phyloP scores from a whole-genome alignment of 1,139 yeast species.

The Taiozyma onychis region DNA sequence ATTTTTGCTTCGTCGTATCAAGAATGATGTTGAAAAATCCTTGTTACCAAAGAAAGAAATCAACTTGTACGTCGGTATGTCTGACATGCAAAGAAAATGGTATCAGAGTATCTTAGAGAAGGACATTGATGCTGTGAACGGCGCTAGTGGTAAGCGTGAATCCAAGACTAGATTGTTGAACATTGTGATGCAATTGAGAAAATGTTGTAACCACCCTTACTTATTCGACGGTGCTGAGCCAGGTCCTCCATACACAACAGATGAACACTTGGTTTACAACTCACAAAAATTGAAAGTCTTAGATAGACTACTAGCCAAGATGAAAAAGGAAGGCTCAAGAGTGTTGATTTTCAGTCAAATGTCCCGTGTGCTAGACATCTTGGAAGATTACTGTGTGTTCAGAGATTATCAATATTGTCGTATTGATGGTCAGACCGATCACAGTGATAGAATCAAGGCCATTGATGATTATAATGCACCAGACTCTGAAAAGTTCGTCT shows the following conservation, averaged over 20 bases:
- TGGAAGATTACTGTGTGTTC: constrained; percentile 88
- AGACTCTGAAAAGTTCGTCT: constrained; percentile 75
- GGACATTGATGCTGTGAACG: constrained; percentile 95
- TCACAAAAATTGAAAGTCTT: constrained; percentile 87
- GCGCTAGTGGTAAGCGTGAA: constrained; percentile 82
- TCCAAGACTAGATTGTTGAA: constrained; percentile 86
- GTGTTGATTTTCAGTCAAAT: constrained; percentile 92
- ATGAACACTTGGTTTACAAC: constrained; percentile 84
- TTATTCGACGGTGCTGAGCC: constrained; percentile 98
- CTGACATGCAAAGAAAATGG: constrained; percentile 92
- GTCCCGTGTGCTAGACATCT: constrained; percentile 85
- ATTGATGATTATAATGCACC: constrained; percentile 90
- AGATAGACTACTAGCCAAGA: constrained; percentile 73
- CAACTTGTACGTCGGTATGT: constrained; percentile 89
- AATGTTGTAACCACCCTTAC: constrained; percentile 97
- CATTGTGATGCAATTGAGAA: constrained; percentile 93
- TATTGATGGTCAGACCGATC: constrained; percentile 92
- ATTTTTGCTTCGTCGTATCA: constrained; percentile 81
- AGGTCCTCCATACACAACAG: constrained; percentile 97
- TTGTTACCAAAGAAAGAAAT: constrained; percentile 85
- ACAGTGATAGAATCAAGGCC: constrained; percentile 87
- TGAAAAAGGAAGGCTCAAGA: constrained; percentile 76
- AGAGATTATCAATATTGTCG: constrained; percentile 84
- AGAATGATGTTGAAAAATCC: constrained; percentile 88
- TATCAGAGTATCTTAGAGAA: constrained; percentile 83